phyloP scores from a whole-genome alignment of 2,329 filamentous ascomycete genomes.

The Davidsoniella australis region DNA sequence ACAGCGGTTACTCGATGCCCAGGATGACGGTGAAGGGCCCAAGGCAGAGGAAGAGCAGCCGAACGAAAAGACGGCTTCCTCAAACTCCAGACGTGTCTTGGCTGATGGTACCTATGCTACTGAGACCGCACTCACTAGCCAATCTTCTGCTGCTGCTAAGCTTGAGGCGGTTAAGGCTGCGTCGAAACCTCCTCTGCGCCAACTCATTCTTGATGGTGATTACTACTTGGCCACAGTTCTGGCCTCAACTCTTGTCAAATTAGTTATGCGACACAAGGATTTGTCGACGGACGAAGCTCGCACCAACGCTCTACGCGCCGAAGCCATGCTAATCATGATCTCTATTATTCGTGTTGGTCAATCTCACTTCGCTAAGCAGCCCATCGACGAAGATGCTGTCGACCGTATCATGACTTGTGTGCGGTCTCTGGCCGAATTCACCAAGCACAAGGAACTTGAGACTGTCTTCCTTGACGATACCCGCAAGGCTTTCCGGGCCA shows the following conservation, averaged over 20 bases:
- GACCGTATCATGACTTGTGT: constrained; percentile 98
- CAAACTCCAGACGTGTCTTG: constrained; percentile 72
- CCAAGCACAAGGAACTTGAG: constrained; percentile 77
- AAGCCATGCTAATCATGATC: constrained; percentile 99
- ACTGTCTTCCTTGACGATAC: constrained; percentile 89
- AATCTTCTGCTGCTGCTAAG: constrained; percentile 75
- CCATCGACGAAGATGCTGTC: constrained; percentile 95
- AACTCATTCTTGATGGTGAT: constrained; percentile 90
- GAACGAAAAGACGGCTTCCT: constrained; percentile 64
- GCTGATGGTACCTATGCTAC: constrained; percentile 96
- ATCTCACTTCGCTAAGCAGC: constrained; percentile 95
- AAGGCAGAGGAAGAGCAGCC: constrained; percentile 37
- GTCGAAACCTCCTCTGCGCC: constrained; percentile 84
- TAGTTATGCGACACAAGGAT: constrained; percentile 93
- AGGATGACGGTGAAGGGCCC: constrained; percentile 50
- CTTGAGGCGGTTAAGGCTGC: constrained; percentile 93
- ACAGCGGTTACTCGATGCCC: constrained; percentile 76
- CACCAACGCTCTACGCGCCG: constrained; percentile 84
- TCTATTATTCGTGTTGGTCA: constrained; percentile 95
- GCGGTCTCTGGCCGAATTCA: constrained; percentile 77
- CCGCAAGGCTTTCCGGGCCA: constrained; percentile 83
- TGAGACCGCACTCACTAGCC: constrained; percentile 86
- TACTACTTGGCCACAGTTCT: constrained; percentile 91
- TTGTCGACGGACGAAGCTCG: constrained; percentile 73
- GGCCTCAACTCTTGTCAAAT: constrained; percentile 88